Conservation (phyloP, 176 grass and related monocot species). For the Leersia perrieri region DNA sequence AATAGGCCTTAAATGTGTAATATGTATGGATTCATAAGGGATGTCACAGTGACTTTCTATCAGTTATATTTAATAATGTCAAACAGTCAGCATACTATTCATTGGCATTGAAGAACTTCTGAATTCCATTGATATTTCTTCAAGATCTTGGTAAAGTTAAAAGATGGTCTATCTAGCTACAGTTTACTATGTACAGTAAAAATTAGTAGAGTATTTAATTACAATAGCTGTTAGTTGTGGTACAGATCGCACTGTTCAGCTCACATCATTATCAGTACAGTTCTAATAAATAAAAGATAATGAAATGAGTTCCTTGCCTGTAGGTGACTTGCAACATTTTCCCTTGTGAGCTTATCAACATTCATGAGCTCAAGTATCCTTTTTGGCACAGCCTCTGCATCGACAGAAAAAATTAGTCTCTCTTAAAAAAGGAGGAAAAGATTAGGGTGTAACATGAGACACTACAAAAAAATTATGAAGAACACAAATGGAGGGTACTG, state of each 20-base stretch:
- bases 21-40: not conserved
- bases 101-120: not conserved
- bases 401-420: not conserved
- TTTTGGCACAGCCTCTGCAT: constrained; percentile 92
- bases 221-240: not conserved
- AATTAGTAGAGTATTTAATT: not conserved
- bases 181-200: not conserved
- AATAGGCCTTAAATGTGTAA: not conserved
- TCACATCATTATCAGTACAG: not conserved
- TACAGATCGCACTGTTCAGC: not conserved
- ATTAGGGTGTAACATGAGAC: constrained; percentile 5
- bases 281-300: not conserved
- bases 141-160: not conserved
- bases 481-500: not conserved
- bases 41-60: not conserved
- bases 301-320: constrained; percentile 51
- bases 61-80: not conserved
- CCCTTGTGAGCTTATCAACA: constrained; percentile 94
- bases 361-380: constrained; percentile 98
- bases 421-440: not conserved
- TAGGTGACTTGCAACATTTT: constrained; percentile 97
- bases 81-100: not conserved
- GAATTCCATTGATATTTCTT: not conserved
- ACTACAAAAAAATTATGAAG: not conserved
- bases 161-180: not conserved